These are phyloP conservation scores for Melaleuca alternifolia DNA, from an alignment of 345 rosid genomes.

Conservation along the genomic window DNA sequence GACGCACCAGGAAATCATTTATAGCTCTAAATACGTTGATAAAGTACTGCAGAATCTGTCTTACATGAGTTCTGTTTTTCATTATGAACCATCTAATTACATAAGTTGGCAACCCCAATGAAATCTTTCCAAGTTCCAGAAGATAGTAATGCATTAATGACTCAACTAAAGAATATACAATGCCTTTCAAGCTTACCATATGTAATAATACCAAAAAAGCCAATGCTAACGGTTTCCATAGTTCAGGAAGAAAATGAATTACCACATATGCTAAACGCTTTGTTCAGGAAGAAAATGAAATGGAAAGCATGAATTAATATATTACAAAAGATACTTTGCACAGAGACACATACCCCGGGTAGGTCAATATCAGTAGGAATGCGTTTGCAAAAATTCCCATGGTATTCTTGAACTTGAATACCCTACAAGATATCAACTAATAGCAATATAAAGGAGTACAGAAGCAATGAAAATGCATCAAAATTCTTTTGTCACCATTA, in stretches of 20 bases:
- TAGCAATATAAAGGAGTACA: not conserved
- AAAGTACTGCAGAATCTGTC: not conserved
- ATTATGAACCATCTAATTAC: not conserved
- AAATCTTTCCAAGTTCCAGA: not conserved
- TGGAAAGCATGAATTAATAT: not conserved
- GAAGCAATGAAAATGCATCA: not conserved
- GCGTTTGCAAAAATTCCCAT: slow-evolving; percentile 93
- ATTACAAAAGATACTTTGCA: not conserved
- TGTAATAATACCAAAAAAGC: not conserved
- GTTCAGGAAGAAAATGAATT: not conserved
- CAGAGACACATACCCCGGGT: slow-evolving; percentile 48
- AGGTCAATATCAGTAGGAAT: slow-evolving; percentile 95
- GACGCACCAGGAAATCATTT: not conserved
- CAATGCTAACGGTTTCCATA: not conserved
- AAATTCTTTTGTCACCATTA: not conserved
- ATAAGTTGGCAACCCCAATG: not conserved
- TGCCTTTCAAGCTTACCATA: not conserved
- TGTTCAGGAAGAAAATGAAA: not conserved
- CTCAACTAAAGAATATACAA: not conserved
- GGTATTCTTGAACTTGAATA: slow-evolving; percentile 91
- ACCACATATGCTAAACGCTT: too few relatives aligned
- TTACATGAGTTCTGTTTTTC: not conserved
- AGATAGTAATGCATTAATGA: not conserved
- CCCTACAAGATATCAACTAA: slow-evolving; percentile 42
- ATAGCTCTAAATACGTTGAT: not conserved